Base-by-base conservation (phyloP, 257 asterid genomes). In the Nicotiana benthamiana region DNA sequence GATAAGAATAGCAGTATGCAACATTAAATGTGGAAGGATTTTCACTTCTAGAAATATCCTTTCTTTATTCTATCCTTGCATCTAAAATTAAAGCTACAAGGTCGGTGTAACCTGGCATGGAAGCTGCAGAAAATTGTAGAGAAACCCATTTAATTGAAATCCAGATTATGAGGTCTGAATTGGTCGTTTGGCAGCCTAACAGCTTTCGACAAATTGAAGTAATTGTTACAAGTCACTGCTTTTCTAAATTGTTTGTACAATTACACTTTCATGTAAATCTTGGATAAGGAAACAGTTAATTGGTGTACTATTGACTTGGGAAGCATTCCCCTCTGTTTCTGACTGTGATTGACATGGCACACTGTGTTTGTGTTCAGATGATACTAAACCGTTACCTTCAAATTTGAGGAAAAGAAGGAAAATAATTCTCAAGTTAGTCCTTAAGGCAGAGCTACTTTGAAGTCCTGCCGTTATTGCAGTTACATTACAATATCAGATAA, bases 21-120 rank as follows among this genome's bases (percentile, higher is more conserved):
- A n/a, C n/a, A n/a, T n/a, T n/a, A n/a, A n/a, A n/a, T n/a, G n/a
- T n/a, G n/a, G n/a, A n/a, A n/a, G n/a, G n/a, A n/a, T n/a, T n/a
- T n/a, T n/a, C n/a, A n/a, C n/a, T n/a, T n/a, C n/a, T n/a, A n/a
- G n/a, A n/a, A n/a, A n/a, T n/a, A n/a, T n/a, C n/a, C n/a, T n/a
- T n/a, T n/a, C n/a, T n/a, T n/a, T n/a, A n/a, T n/a, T n/a, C n/a
- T n/a, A n/a, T n/a, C n/a, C n/a, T n/a, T n/a, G n/a, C n/a, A n/a
- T n/a, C 43, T 26, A 46, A 27, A n/a, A 46, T 43, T 22, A 72
- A 46, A 72, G 40, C 40, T 20, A 4, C 0, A 24, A 43, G 57
- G 12, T 70, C 59, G 43, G 12, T 79, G 66, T 51, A 67, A 54
- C 72, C 82, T 79, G 83, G 80, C 75, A 26, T 81, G 51, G 59